Conservation (phyloP, 768 basidiomycete genomes). For the Flagelloscypha sp. region DNA sequence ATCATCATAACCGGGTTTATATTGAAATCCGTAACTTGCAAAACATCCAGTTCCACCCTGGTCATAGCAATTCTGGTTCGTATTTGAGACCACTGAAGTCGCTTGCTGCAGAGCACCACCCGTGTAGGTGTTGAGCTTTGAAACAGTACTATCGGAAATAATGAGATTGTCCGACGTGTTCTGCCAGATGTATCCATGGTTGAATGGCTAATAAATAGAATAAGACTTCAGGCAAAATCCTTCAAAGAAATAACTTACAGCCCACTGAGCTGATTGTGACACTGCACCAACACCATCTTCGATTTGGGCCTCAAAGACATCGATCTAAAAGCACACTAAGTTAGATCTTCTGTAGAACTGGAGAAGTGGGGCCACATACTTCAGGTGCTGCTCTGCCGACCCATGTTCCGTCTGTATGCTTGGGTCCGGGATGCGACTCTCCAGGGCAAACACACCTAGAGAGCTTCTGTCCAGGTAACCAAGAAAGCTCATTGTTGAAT, state of each 20-base stretch:
- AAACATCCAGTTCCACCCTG: constrained; percentile 42
- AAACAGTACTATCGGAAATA: constrained; percentile 35
- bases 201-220: constrained; percentile 35
- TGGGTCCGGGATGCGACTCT: constrained; percentile 45
- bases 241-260: constrained; percentile 17
- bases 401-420: constrained; percentile 30
- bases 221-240: constrained; percentile 2
- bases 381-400: constrained; percentile 40
- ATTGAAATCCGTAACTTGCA: constrained; percentile 57
- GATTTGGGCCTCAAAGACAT: constrained; percentile 77
- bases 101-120: constrained; percentile 56
- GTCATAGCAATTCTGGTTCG: constrained; percentile 50
- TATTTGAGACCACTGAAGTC: constrained; percentile 46
- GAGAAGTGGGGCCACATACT: too few relatives aligned
- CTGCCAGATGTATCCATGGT: constrained; percentile 47
- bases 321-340: too few relatives aligned
- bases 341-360: too few relatives aligned
- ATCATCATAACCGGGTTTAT: constrained; percentile 43
- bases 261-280: constrained; percentile 27
- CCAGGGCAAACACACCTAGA: constrained; percentile 39
- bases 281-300: constrained; percentile 18
- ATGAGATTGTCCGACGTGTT: constrained; percentile 37
- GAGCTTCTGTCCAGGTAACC: constrained; percentile 15
- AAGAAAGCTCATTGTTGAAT: background rate
- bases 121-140: constrained; percentile 38